Evolutionary conservation across 78 protist genomes (phyloP), one percentile per base, ranked within the genome.

Genomic region (Dictyostelium intermedium): DNA sequence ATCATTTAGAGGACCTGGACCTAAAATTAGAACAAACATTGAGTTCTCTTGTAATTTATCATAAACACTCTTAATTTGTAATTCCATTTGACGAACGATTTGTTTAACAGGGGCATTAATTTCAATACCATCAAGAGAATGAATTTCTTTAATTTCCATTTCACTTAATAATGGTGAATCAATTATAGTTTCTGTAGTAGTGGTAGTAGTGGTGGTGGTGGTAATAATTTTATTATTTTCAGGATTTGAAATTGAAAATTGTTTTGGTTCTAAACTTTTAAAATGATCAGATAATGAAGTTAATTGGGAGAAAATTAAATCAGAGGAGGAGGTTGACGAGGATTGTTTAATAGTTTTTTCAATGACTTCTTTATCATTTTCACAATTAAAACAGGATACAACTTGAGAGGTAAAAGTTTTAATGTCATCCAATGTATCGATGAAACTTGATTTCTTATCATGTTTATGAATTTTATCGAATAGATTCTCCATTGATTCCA

Each of bases 1-100:
- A 27, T 89, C 94, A n/a, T 89, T 89, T 72, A 9, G 2, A 34
- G 94, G 87, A 23, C 94, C 94, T 20, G 94, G 94, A 41, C 94
- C 94, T 20, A 78, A 45, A 8, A 69, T 25, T 34, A 89, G 27
- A 1, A 89, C 47, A 16, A 89, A 53, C 73, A 89, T 47, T 47
- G 87, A 61, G 23, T 89, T 89, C 1, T 41, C 39, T 60, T 83
- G 61, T 74, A 89, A 79, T 7, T 23, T 39, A 23, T 89, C 94
- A n/a, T 80, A 69, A 34, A 89, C 32, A 13, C 23, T 35, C 39
- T 53, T 89, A 1, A 89, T 7, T 13, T 60, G 41, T 47, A 80
- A 18, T 30, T 89, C 87, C 25, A 89, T 34, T n/a, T 61, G 30
- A 8, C 11, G 39, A 11, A 89, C 76, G 0, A 80, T 60, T 23